Conservation (phyloP, 164 flowering plant genomes). For the Pachysandra terminalis region DNA sequence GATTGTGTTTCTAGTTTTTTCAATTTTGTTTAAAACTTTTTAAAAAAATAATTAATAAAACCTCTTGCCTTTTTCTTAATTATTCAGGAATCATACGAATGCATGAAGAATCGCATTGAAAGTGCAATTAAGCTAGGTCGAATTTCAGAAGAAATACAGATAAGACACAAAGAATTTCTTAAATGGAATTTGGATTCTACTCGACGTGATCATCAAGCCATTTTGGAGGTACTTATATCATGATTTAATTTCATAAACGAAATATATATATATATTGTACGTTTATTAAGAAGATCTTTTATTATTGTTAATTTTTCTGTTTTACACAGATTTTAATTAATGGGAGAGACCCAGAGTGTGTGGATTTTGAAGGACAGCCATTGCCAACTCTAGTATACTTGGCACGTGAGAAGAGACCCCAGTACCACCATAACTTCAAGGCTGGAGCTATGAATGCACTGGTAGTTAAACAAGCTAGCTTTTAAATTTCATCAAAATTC, state of each 20-base stretch:
- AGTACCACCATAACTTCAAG: conserved; percentile 27
- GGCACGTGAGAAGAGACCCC: conserved; percentile 34
- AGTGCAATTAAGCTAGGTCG: neutral
- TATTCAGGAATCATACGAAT: neutral
- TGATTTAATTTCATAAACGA: neutral
- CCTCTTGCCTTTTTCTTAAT: too few relatives aligned
- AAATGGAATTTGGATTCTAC: conserved; percentile 40
- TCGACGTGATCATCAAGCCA: conserved; percentile 43
- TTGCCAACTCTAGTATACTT: conserved; percentile 34
- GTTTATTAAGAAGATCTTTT: neutral
- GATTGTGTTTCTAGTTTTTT: too few relatives aligned
- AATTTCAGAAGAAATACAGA: neutral
- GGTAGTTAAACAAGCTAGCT: conserved; percentile 14
- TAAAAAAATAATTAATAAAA: too few relatives aligned
- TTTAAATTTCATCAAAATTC: neutral
- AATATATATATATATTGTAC: neutral
- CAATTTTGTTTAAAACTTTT: too few relatives aligned
- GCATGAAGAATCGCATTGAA: neutral
- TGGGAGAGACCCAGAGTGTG: conserved; percentile 20
- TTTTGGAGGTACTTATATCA: conserved; percentile 34
- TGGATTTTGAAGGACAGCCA: conserved; percentile 22
- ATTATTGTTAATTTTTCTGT: neutral
- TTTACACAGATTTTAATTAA: conserved; percentile 21
- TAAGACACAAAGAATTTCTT: conserved; percentile 28
- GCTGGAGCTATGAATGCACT: conserved; percentile 36